A percentile compares a stretch with the other conserved stretches of the same genome.
These are phyloP conservation scores for Aspergillus leporis DNA, from an alignment of 495 filamentous ascomycete species.

Conservation along the genomic window DNA sequence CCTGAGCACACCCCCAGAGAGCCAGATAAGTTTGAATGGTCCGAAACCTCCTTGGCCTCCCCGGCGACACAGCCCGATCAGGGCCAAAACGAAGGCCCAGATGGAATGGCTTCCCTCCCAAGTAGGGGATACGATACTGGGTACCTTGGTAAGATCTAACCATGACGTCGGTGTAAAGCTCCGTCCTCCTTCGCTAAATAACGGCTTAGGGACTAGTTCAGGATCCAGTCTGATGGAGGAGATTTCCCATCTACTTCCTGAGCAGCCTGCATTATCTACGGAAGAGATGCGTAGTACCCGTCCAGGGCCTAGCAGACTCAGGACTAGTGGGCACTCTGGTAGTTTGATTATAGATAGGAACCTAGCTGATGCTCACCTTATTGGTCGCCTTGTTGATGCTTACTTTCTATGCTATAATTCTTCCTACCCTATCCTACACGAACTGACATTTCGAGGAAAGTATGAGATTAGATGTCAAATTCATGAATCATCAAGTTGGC, in stretches of 20 bases:
- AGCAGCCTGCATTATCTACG: not conserved
- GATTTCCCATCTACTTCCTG: slow-evolving; percentile 19
- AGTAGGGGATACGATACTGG: slow-evolving; percentile 16
- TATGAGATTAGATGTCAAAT: slow-evolving; percentile 15
- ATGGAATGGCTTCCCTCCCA: slow-evolving; percentile 29
- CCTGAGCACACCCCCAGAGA: not conserved
- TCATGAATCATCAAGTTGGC: slow-evolving; percentile 18
- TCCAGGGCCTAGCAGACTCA: not conserved
- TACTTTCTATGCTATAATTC: slow-evolving; percentile 26
- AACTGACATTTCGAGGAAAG: slow-evolving; percentile 24
- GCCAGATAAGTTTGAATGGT: slow-evolving; percentile 23
- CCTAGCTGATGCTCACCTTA: slow-evolving; percentile 9
- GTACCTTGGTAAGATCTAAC: slow-evolving; percentile 20
- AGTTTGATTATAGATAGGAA: slow-evolving; percentile 1
- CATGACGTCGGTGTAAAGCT: not conserved
- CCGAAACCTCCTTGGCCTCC: slow-evolving; percentile 18
- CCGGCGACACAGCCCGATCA: not conserved
- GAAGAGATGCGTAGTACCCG: not conserved
- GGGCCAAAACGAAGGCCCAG: slow-evolving; percentile 5
- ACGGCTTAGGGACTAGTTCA: slow-evolving; percentile 19
- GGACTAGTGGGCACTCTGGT: not conserved
- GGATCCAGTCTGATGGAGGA: slow-evolving; percentile 18
- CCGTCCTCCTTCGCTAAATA: not conserved
- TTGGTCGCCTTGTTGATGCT: slow-evolving; percentile 23
- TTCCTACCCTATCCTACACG: slow-evolving; percentile 25